Percentiles rank a stretch among this genome's conserved stretches.
Evolutionary conservation across 2,329 filamentous ascomycete species (phyloP).

Genomic region (Xylaria sp.): DNA sequence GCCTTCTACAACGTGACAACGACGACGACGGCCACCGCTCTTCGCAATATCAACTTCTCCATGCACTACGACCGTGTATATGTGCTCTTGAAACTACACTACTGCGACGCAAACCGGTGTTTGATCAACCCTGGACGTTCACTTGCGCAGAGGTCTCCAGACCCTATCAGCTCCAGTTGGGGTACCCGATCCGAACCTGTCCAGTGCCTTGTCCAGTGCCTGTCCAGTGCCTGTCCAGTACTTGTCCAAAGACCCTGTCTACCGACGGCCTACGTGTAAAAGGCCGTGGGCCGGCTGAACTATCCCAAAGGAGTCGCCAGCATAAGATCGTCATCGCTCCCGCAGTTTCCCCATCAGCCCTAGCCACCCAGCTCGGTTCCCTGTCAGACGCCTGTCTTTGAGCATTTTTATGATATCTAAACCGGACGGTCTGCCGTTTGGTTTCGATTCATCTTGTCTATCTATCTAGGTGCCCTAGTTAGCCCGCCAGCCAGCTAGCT

Average conservation of each 20-base stretch:
- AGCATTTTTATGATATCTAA: slow-evolving; percentile 3
- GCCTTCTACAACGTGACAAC: background rate
- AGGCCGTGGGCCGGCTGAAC: slow-evolving; percentile 18
- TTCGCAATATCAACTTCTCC: background rate
- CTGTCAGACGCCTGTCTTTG: slow-evolving; percentile 5
- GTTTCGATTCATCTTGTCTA: background rate
- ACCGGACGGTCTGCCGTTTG: background rate
- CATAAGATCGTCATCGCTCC: slow-evolving; percentile 28
- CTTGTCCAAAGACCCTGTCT: no score
- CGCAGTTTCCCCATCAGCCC: slow-evolving; percentile 21
- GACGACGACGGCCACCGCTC: background rate
- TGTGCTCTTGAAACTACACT: background rate
- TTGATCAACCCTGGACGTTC: slow-evolving; percentile 7
- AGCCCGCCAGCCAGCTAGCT: no score
- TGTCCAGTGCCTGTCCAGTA: no score
- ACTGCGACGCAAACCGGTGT: slow-evolving; percentile 3
- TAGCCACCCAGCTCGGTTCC: slow-evolving; percentile 4
- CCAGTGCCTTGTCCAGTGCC: no score
- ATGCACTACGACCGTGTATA: slow-evolving; percentile 3
- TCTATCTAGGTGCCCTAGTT: background rate
- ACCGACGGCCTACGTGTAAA: slow-evolving; percentile 13
- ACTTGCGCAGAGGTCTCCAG: slow-evolving; percentile 11
- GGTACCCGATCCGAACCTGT: no score
- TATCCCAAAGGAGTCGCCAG: slow-evolving; percentile 25
- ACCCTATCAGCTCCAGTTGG: slow-evolving; percentile 13